These are phyloP conservation scores for Collybia sp. DNA, from an alignment of 768 basidiomycete genomes.

Conservation along the genomic window DNA sequence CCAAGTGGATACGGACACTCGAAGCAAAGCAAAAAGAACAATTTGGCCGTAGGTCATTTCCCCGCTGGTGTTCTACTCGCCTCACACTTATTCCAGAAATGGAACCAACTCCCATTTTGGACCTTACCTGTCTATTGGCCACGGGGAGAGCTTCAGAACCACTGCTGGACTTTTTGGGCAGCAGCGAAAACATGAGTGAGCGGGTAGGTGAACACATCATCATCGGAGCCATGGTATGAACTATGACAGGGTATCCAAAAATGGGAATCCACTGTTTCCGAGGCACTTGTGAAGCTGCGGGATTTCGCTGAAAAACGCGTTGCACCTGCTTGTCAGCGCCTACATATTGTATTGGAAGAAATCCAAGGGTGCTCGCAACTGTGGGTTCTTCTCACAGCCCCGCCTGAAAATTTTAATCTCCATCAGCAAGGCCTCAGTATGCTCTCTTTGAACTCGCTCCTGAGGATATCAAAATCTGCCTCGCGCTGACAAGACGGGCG, in stretches of 20 bases:
- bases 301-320: slow-evolving; percentile 69
- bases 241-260: slow-evolving; percentile 64
- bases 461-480: slow-evolving; percentile 45
- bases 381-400: slow-evolving; percentile 31
- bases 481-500: slow-evolving; percentile 48
- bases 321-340: slow-evolving; percentile 70
- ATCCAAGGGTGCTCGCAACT: slow-evolving; percentile 72
- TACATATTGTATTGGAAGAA: slow-evolving; percentile 75
- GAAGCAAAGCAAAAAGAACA: slow-evolving; percentile 62
- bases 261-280: slow-evolving; percentile 74
- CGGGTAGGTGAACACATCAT: slow-evolving; percentile 41
- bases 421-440: slow-evolving; percentile 48
- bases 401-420: slow-evolving; percentile 6
- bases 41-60: slow-evolving; percentile 51
- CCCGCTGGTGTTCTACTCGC: slow-evolving; percentile 2
- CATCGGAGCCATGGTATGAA: slow-evolving; percentile 14
- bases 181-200: slow-evolving; percentile 78
- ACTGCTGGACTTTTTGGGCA: slow-evolving; percentile 69
- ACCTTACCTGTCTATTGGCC: slow-evolving; percentile 64
- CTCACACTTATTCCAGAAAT: slow-evolving; percentile 37
- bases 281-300: slow-evolving; percentile 67
- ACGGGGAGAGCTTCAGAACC: slow-evolving; percentile 72
- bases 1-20: slow-evolving; percentile 64
- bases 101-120: slow-evolving; percentile 59
- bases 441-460: slow-evolving; percentile 47